Conservation (phyloP, 164 flowering plant species). For the Paratinospora sagittata region DNA sequence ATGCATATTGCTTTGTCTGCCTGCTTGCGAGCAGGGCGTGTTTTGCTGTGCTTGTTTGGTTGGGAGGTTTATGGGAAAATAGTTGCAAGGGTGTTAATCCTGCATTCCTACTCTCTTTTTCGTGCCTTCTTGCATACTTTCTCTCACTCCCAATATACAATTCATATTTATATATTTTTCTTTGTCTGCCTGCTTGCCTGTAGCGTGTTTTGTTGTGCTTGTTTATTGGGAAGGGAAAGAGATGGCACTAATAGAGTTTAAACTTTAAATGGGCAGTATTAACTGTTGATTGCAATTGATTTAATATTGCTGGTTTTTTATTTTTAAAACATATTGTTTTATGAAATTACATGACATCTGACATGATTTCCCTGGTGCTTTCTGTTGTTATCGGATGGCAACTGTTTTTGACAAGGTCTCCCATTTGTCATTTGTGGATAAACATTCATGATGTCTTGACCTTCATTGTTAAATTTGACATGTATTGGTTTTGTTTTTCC, state of each 20-base stretch:
- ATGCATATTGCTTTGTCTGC: neutral
- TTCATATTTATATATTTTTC: neutral
- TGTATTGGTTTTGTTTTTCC: too few species aligned
- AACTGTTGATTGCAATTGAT: too few species aligned
- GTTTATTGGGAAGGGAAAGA: neutral
- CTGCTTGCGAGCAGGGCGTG: neutral
- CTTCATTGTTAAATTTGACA: too few species aligned
- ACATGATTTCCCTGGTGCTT: neutral
- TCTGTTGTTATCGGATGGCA: neutral
- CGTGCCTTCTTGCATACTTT: neutral
- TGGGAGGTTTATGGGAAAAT: too few species aligned
- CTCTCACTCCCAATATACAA: neutral
- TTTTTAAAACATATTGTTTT: neutral
- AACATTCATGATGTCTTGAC: neutral
- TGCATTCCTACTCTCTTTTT: too few species aligned
- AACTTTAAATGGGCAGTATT: neutral
- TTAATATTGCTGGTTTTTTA: too few species aligned
- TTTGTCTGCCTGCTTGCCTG: neutral
- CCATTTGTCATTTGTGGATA: neutral
- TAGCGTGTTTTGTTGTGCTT: neutral
- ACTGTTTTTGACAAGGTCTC: neutral
- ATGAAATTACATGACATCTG: neutral
- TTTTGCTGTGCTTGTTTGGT: neutral
- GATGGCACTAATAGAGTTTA: neutral
- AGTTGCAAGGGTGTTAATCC: too few species aligned